Conservation (phyloP, 2,329 filamentous ascomycete genomes). For the Pyrenochaeta sp. region DNA sequence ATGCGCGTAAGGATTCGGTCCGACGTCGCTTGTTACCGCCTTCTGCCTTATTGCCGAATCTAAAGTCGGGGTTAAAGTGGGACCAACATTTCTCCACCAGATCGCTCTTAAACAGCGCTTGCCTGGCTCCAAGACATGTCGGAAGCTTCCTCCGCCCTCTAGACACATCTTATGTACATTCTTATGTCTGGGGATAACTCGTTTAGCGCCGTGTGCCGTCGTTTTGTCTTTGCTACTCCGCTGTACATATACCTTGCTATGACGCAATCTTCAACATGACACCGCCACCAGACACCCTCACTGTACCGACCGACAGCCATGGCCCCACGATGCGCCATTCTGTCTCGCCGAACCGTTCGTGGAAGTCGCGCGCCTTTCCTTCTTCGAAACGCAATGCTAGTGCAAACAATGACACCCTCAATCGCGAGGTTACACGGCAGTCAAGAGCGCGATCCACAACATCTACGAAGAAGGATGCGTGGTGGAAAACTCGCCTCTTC, state of each 20-base stretch:
- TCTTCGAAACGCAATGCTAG: constrained; percentile 7
- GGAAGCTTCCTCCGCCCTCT: not conserved
- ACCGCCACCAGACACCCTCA: constrained; percentile 29
- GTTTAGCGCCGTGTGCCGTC: not conserved
- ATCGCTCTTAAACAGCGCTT: not conserved
- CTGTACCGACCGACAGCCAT: constrained; percentile 26
- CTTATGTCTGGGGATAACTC: not conserved
- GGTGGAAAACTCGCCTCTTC: constrained; percentile 81
- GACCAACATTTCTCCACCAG: not conserved
- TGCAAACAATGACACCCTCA: constrained; percentile 9
- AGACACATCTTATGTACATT: too few relatives aligned
- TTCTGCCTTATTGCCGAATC: not conserved
- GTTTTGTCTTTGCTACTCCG: not conserved
- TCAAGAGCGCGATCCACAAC: constrained; percentile 17
- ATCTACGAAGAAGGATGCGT: constrained; percentile 49
- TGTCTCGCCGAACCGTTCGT: constrained; percentile 28
- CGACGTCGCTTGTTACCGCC: not conserved
- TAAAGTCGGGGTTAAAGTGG: not conserved
- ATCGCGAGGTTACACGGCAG: constrained; percentile 25
- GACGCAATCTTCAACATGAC: constrained; percentile 15
- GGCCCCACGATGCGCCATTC: constrained; percentile 25
- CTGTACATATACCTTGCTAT: not conserved
- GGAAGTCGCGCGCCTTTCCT: constrained; percentile 24
- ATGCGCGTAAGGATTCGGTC: not conserved
- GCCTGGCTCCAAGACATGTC: not conserved